Evolutionary conservation across 2,329 filamentous ascomycete genomes (phyloP), one percentile per base, ranked within the genome.

Genomic region (Zymoseptoria pseudotritici): DNA sequence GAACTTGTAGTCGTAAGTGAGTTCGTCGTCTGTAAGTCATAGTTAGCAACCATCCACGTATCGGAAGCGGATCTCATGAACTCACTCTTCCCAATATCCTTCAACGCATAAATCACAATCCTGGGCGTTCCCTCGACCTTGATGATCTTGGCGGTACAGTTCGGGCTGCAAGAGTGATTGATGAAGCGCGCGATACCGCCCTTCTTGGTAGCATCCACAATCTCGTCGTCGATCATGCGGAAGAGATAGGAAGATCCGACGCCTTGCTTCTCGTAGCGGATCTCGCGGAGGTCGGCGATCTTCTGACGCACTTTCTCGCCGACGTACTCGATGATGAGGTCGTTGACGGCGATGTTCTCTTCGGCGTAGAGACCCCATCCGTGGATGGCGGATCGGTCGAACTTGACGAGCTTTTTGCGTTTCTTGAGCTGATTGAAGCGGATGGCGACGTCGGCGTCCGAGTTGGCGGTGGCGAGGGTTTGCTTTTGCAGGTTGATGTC

Each of bases 261-360:
- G 56, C 94, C 94, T 72, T 94, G 96, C 79, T 94, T 93, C 65
- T 96, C 84, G 74, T 99, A 99, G 61, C 88, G 86, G 66, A 87
- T 85, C 78, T 99, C 94, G 59, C 94, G 88, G 72, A 97, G 86
- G 75, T 99, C 94, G n/a, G 94, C 92, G 61, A 99, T 94, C 71
- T 95, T 91, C 76, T 99, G 94, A 59, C 94, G 86, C 46, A 99
- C 91, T 75, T 96, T 94, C 77, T 99, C 94, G 62, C 94, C 94
- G 10, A 99, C 94, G 73, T 99, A 99, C 77, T 99, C 94, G 71
- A 99, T 99, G 73, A 99, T 99, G 91, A 99, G 97, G 76, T 99
- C 94, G 74, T 96, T 95, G 73, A 93, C 91, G 61, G 89, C 85
- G 65, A 99, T 99, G 72, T 96, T 94, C 77, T 99, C 94, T 81